These are phyloP conservation scores for Diaporthe humulicola DNA, from an alignment of 2,329 filamentous ascomycete genomes.

Conservation along the genomic window DNA sequence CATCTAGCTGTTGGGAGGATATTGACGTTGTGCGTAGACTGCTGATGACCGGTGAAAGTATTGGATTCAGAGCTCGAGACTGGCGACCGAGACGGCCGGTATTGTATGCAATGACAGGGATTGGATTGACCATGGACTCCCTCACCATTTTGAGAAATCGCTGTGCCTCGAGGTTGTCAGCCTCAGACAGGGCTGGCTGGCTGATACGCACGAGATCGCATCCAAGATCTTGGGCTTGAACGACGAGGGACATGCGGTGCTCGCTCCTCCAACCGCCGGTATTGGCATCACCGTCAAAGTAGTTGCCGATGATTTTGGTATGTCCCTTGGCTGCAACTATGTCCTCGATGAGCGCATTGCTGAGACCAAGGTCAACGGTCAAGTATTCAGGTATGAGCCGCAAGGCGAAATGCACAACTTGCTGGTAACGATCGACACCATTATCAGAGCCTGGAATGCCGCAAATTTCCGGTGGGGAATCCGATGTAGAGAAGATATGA, in stretches of 20 bases:
- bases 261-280: slow-evolving; percentile 51
- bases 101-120: slow-evolving; percentile 11
- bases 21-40: neutral
- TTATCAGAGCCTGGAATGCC: neutral
- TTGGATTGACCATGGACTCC: slow-evolving; percentile 40
- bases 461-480: neutral
- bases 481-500: neutral
- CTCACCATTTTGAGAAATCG: slow-evolving; percentile 57
- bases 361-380: slow-evolving; percentile 13
- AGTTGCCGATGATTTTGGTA: slow-evolving; percentile 11
- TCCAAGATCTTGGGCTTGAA: slow-evolving; percentile 56
- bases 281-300: neutral
- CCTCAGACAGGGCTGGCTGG: slow-evolving; percentile 59
- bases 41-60: neutral
- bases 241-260: slow-evolving; percentile 48
- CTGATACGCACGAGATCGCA: slow-evolving; percentile 66
- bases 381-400: slow-evolving; percentile 1
- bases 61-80: neutral
- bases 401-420: neutral
- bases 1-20: neutral
- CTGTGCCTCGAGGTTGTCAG: slow-evolving; percentile 65
- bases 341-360: neutral
- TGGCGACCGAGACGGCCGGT: slow-evolving; percentile 3
- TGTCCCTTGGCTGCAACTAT: slow-evolving; percentile 1
- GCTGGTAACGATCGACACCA: neutral